Evolutionary conservation across 2,329 filamentous ascomycete species (phyloP).

Genomic region (Apiospora malaysiana): DNA sequence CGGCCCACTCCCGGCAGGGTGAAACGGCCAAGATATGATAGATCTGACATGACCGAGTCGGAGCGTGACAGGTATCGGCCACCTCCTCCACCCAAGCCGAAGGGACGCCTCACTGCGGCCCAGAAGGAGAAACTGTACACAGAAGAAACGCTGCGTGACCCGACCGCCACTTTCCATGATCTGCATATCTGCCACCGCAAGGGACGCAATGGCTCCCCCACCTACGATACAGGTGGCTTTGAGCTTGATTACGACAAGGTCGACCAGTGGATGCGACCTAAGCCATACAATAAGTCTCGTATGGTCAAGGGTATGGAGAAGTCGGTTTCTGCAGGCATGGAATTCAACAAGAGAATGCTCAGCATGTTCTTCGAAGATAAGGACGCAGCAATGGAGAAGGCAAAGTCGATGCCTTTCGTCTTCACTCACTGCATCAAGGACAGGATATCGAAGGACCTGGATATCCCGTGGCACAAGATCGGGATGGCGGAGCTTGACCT

Average conservation of each 20-base stretch:
- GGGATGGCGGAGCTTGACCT: constrained; percentile 26
- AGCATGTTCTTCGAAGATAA: neutral
- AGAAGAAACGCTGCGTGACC: neutral
- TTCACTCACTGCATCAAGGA: constrained; percentile 28
- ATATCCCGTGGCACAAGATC: constrained; percentile 33
- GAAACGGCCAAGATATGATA: constrained; percentile 26
- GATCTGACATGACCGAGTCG: constrained; percentile 1
- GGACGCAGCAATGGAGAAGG: neutral
- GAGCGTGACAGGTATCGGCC: neutral
- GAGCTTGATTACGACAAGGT: constrained; percentile 30
- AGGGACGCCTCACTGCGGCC: neutral
- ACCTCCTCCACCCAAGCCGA: neutral
- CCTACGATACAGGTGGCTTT: constrained; percentile 31
- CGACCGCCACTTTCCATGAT: constrained; percentile 18
- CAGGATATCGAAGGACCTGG: constrained; percentile 34
- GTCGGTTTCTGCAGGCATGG: constrained; percentile 20
- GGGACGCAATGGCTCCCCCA: constrained; percentile 27
- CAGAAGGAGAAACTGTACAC: neutral
- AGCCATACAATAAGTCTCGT: constrained; percentile 23
- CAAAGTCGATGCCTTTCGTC: constrained; percentile 15
- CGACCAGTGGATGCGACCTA: constrained; percentile 24
- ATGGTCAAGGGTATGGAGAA: constrained; percentile 23
- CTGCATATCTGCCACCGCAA: constrained; percentile 28
- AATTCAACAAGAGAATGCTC: constrained; percentile 14
- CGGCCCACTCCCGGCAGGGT: constrained; percentile 34